A percentile compares a stretch with the other conserved stretches of the same genome.
Conservation (phyloP, 2,329 filamentous ascomycete genomes). For the Lasiodiplodia theobromae region DNA sequence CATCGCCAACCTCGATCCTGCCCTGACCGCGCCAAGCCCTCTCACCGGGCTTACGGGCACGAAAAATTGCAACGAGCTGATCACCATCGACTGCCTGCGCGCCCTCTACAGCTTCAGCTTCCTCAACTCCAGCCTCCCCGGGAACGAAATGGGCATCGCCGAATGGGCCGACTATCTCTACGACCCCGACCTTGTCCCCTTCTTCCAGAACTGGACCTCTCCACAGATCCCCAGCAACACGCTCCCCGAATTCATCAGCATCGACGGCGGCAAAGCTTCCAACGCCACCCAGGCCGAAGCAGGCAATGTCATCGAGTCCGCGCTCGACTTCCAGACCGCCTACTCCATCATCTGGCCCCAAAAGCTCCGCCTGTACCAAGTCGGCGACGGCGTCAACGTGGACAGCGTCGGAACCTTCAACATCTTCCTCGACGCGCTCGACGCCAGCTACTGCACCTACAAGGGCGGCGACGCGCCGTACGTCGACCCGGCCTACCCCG, state of each 20-base stretch:
- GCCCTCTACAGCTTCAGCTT: constrained; percentile 46
- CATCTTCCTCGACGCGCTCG: constrained; percentile 52
- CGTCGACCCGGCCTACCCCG: constrained; percentile 61
- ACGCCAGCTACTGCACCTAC: constrained; percentile 59
- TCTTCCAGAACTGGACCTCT: constrained; percentile 45
- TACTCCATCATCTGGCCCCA: constrained; percentile 34
- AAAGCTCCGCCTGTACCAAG: constrained; percentile 32
- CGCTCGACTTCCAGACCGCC: constrained; percentile 33
- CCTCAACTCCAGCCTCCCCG: constrained; percentile 3
- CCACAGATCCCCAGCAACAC: constrained; percentile 49
- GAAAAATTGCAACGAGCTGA: constrained; percentile 59
- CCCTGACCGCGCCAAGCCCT: not conserved
- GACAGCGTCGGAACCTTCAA: constrained; percentile 32
- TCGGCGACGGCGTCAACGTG: constrained; percentile 30
- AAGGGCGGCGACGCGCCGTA: constrained; percentile 55
- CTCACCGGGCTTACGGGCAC: constrained; percentile 39
- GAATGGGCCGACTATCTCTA: constrained; percentile 28
- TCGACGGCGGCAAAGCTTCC: constrained; percentile 51
- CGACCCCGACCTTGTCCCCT: constrained; percentile 43
- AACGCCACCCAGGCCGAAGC: constrained; percentile 18
- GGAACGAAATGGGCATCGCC: constrained; percentile 27
- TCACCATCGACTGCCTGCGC: constrained; percentile 63
- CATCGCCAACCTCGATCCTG: not conserved
- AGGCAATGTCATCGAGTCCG: constrained; percentile 27
- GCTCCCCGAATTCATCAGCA: constrained; percentile 55